Evolutionary conservation across 192 early-diverging fungal species (phyloP).

Genomic region (Borealophlyctis nickersoniae): DNA sequence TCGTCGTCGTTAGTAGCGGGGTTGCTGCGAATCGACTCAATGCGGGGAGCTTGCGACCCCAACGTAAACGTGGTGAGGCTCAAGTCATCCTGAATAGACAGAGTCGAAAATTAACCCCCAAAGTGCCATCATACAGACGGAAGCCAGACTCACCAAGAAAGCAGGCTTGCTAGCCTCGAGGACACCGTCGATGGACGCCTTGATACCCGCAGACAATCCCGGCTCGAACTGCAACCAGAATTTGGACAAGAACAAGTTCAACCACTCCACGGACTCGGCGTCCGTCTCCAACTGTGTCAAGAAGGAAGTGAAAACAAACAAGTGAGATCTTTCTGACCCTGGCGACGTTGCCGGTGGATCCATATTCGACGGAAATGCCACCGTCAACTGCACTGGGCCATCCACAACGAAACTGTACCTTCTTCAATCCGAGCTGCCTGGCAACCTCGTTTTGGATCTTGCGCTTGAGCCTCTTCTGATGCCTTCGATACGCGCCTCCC

Average conservation of each 20-base stretch:
- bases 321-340: no score
- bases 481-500: slow-evolving; percentile 19
- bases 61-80: slow-evolving; percentile 44
- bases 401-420: slow-evolving; percentile 9
- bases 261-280: slow-evolving; percentile 77
- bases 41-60: slow-evolving; percentile 45
- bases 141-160: slow-evolving; percentile 67
- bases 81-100: slow-evolving; percentile 31
- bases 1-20: slow-evolving; percentile 34
- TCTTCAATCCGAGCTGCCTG: slow-evolving; percentile 14
- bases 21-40: slow-evolving; percentile 41
- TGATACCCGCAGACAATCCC: slow-evolving; percentile 70
- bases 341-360: background rate
- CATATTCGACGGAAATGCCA: background rate
- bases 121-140: slow-evolving; percentile 18
- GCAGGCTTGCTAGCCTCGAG: slow-evolving; percentile 72
- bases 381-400: background rate
- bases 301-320: no score
- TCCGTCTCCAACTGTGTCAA: slow-evolving; percentile 28
- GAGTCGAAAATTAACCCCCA: no score
- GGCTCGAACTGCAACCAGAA: slow-evolving; percentile 94
- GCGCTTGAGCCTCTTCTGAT: slow-evolving; percentile 17
- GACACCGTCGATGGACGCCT: slow-evolving; percentile 68
- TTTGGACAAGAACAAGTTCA: slow-evolving; percentile 79
- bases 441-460: slow-evolving; percentile 23